Evolutionary conservation across 2,329 filamentous ascomycete genomes (phyloP).

Genomic region (Akanthomyces lecanii): DNA sequence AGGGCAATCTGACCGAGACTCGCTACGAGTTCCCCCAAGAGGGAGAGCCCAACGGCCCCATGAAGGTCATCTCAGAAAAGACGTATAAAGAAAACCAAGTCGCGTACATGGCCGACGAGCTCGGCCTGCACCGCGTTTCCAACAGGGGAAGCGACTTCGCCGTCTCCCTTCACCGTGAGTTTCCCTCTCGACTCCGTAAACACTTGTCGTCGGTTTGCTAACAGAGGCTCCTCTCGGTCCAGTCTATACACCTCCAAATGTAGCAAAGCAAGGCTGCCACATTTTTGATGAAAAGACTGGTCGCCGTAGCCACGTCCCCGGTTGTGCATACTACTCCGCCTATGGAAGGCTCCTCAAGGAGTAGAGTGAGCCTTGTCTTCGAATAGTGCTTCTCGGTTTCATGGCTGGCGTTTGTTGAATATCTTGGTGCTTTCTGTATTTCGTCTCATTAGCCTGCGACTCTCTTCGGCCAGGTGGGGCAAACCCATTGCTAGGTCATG

Average conservation of each 20-base stretch:
- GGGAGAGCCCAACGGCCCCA: constrained; percentile 47
- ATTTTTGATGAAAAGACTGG: constrained; percentile 77
- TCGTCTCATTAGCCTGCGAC: constrained; percentile 14
- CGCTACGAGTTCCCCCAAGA: constrained; percentile 68
- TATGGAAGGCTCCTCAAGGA: constrained; percentile 49
- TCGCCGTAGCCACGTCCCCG: constrained; percentile 64
- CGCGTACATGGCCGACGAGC: constrained; percentile 86
- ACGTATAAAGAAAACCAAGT: constrained; percentile 68
- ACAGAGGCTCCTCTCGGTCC: constrained; percentile 24
- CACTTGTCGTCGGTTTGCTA: constrained; percentile 29
- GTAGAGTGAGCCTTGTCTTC: constrained; percentile 20
- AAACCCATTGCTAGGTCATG: constrained; percentile 3
- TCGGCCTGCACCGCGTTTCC: constrained; percentile 78
- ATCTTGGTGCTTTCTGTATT: constrained; percentile 15
- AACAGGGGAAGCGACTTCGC: constrained; percentile 74
- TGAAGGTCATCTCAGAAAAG: constrained; percentile 62
- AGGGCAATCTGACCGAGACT: constrained; percentile 74
- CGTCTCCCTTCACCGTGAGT: constrained; percentile 72
- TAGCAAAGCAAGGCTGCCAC: constrained; percentile 74
- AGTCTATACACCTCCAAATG: constrained; percentile 87
- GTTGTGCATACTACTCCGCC: constrained; percentile 67
- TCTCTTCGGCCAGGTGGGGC: constrained; percentile 11
- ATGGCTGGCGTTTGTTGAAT: constrained; percentile 16
- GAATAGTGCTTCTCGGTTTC: constrained; percentile 13
- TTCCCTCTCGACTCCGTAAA: constrained; percentile 20